Percentiles rank a stretch among this genome's conserved stretches.
Evolutionary conservation across 176 grass and related monocot species (phyloP).

Genomic region (Canna indica): DNA sequence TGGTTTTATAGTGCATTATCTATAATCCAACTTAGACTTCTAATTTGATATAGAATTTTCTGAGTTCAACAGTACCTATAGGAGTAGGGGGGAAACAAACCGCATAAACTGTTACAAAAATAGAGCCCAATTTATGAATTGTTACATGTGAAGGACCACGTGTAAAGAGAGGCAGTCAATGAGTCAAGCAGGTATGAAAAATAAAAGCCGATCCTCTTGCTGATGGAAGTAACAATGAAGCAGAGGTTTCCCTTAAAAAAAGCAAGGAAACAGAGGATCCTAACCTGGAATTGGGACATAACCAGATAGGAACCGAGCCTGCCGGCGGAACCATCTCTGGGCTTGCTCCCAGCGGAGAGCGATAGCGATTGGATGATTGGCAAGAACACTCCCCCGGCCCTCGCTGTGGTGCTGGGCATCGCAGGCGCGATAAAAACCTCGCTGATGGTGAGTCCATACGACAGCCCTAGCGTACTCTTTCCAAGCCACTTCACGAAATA

Average conservation of each 20-base stretch:
- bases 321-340: conserved; percentile 42
- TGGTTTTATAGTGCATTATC: too few relatives aligned
- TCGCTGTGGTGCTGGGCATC: conserved; percentile 92
- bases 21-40: too few relatives aligned
- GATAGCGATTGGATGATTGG: conserved; percentile 70
- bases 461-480: conserved; percentile 60
- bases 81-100: too few relatives aligned
- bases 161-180: too few relatives aligned
- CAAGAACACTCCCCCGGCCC: conserved; percentile 72
- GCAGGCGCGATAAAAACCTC: conserved; percentile 81
- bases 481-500: conserved; percentile 92
- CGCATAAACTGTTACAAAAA: too few relatives aligned
- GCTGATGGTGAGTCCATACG: conserved; percentile 80
- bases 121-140: too few relatives aligned
- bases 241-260: background rate
- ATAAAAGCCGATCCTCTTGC: too few relatives aligned
- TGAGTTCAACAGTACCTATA: too few relatives aligned
- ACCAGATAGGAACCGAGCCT: conserved; percentile 79
- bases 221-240: background rate
- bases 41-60: too few relatives aligned
- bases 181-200: too few relatives aligned
- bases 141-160: too few relatives aligned
- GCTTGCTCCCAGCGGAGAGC: conserved; percentile 54
- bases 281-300: conserved; percentile 82
- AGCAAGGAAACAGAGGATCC: background rate